Evolutionary conservation across 2,329 filamentous ascomycete species (phyloP), one percentile per base, ranked within the genome.

Genomic region (Fusarium redolens): DNA sequence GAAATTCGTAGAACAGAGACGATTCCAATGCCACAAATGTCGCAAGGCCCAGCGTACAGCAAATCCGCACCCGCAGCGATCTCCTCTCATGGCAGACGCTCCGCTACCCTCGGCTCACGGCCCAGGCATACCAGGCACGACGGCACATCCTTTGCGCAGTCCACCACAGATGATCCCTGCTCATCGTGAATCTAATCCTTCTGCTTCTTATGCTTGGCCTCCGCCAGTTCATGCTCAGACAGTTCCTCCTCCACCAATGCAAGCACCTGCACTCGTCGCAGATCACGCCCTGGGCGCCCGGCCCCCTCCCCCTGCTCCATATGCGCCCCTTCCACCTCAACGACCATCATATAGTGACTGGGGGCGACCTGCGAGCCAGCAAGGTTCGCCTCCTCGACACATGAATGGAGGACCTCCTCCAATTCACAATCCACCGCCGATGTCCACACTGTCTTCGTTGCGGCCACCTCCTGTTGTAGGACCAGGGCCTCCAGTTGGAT

Each of bases 21-120:
- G 86, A 69, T 92, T 90, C 72, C 92, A 94, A 80, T 95, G 93
- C 76, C 93, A 95, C 82, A 93, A 93, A 80, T 95, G 93, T 78
- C 87, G 85, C 72, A 91, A 89, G 78, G 79, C 82, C 35, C 87
- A 87, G 64, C 85, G 84, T 31, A 83, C 86, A 59, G 83, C 86
- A 72, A 76, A 77, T 30, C 70, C 79, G 15, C 77, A 79, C 22
- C 64, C 73, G 45, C 70, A 63, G 35, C 71, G 71, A 41, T 74
- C 76, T 22, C 67, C 77, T 44, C 45, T 72, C 9, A 31, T 69
- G 25, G 60, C 72, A 35, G 79, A 79, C 47, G 50, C 68, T 61
- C 64, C 72, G 47, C 71, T 69, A 41, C 66, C 73, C 13, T 61
- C 73, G 28, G 51, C 48, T 20, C 73, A 64, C 40, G 71, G 71